Conservation (phyloP, 768 basidiomycete genomes). For the Roridomyces roridus region DNA sequence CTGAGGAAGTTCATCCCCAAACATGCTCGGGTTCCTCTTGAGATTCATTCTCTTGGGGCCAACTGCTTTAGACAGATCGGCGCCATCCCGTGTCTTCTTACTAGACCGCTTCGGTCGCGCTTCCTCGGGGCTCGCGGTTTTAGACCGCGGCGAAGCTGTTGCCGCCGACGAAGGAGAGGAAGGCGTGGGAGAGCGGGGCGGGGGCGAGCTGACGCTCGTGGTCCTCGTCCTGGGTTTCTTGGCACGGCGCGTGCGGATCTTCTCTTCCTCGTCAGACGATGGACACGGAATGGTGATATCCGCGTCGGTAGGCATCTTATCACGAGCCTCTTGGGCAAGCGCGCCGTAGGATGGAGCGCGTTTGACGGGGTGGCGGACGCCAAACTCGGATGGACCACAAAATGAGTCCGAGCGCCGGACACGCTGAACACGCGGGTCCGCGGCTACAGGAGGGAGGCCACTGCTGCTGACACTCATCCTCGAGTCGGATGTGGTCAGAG, state of each 20-base stretch:
- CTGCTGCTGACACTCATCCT: constrained; percentile 44
- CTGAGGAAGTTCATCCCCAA: constrained; percentile 67
- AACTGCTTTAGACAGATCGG: constrained; percentile 20
- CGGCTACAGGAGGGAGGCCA: constrained; percentile 36
- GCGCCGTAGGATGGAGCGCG: constrained; percentile 67
- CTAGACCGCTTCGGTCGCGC: constrained; percentile 11
- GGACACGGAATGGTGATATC: constrained; percentile 47
- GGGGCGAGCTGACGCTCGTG: constrained; percentile 24
- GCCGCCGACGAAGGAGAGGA: constrained; percentile 27
- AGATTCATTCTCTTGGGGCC: constrained; percentile 50
- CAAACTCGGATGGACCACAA: constrained; percentile 37
- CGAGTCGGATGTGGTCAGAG: constrained; percentile 45
- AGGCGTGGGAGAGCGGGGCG: constrained; percentile 23
- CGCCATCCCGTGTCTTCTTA: constrained; percentile 9
- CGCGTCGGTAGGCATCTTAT: constrained; percentile 25
- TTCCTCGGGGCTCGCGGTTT: not conserved
- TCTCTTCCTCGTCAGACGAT: constrained; percentile 83
- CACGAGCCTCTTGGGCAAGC: constrained; percentile 34
- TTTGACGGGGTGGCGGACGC: constrained; percentile 44
- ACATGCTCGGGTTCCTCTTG: constrained; percentile 68
- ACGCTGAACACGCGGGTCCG: constrained; percentile 57
- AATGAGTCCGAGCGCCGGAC: constrained; percentile 58
- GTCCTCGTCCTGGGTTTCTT: constrained; percentile 63
- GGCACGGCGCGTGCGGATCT: constrained; percentile 57
- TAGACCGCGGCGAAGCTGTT: constrained; percentile 12